A percentile compares a stretch with the other conserved stretches of the same genome.
phyloP scores from a whole-genome alignment of 257 asterid genomes.

The Leptodermis oblonga region DNA sequence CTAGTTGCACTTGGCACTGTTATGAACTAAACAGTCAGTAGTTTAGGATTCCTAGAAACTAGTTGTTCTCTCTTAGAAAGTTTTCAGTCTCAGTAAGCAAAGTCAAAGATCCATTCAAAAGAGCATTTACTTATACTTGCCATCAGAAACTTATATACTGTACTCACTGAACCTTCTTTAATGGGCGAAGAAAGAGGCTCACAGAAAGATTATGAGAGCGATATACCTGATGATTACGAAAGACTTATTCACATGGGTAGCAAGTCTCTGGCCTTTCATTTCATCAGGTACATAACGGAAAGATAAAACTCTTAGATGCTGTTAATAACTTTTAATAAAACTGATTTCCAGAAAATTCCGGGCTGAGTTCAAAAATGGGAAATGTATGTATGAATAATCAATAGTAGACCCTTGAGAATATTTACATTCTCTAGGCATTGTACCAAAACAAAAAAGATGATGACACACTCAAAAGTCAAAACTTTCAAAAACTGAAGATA shows the following conservation, averaged over 20 bases:
- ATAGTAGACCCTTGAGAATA: background rate
- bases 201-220: background rate
- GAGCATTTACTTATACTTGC: background rate
- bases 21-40: background rate
- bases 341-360: background rate
- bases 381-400: too few species aligned
- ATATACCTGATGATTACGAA: constrained; percentile 1
- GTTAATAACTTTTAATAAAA: background rate
- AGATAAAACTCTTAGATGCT: background rate
- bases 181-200: constrained; percentile 10
- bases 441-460: background rate
- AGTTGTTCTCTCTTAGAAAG: background rate
- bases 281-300: constrained; percentile 3
- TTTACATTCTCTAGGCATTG: background rate
- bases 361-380: too few species aligned
- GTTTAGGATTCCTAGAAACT: background rate
- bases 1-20: background rate
- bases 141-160: background rate
- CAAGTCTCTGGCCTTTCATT: constrained; percentile 13
- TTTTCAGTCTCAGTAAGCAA: background rate
- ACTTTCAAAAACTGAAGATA: background rate
- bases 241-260: constrained; percentile 4
- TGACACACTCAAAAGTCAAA: background rate
- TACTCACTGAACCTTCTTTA: constrained; percentile 1
- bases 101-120: background rate